Evolutionary conservation across 2,329 filamentous ascomycete species (phyloP), one percentile per base, ranked within the genome.

Genomic region (Macrophomina phaseolina): DNA sequence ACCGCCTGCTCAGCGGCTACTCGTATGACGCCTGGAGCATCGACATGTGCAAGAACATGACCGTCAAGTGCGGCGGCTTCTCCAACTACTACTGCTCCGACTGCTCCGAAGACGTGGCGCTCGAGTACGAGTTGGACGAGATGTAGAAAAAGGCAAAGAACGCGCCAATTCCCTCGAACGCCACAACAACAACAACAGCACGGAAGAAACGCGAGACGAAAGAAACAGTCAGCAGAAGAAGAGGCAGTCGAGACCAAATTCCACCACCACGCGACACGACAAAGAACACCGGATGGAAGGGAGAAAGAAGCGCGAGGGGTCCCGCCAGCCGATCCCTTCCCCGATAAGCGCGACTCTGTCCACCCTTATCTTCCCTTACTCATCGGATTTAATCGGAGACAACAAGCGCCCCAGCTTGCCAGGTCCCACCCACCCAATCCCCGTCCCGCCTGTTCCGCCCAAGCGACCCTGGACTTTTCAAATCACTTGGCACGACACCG

Each of bases 1-100:
- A 78, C 64, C 78, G 81, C 18, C 78, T 81, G 6, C 76, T 83
- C 28, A 80, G 77, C 18, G 78, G 80, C 67, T 82, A 83, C 73
- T 82, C 80, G 2, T 80, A 80, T 71, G 81, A 83, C 67, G 78
- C 80, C 28, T 83, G 81, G 81, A 79, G 78, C 66, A 81, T 80
- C 70, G 81, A 83, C 72, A 82, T 81, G 79, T 81, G 80, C 73
- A 80, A 79, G 69, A 79, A 79, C 70, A 79, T 78, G 71, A 73
- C 73, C 18, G 77, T 78, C 30, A 73, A 70, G 46, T 82, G 80
- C 70, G 77, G 76, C 62, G 80, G 80, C 60, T 81, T 81, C 69
- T 78, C 76, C 42, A 80, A 79, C 65, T 81, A 80, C 70, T 82
- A 81, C 71, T 82, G 80, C 74, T 70, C 67, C 32, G 79, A 81